These are phyloP conservation scores for Penicillium malachiteum DNA, from an alignment of 495 filamentous ascomycete genomes.

Conservation along the genomic window DNA sequence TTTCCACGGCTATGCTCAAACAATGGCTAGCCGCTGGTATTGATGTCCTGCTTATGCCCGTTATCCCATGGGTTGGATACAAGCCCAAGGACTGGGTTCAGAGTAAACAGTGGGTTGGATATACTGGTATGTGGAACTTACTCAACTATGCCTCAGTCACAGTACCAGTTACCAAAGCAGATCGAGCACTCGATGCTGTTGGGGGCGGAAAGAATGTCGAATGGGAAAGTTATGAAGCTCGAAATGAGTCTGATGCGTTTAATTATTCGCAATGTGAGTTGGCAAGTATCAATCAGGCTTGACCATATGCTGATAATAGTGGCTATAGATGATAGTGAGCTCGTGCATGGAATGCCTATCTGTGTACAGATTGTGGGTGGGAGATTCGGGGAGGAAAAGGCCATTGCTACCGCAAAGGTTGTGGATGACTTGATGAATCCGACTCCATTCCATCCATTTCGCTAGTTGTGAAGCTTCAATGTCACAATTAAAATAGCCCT, in stretches of 20 bases:
- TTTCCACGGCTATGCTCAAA: constrained; percentile 28
- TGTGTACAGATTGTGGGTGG: constrained; percentile 54
- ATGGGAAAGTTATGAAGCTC: constrained; percentile 27
- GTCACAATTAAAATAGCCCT: neutral
- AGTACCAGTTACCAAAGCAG: constrained; percentile 51
- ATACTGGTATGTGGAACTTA: constrained; percentile 66
- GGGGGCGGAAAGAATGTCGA: constrained; percentile 8
- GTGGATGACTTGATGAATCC: constrained; percentile 28
- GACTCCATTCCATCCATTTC: constrained; percentile 14
- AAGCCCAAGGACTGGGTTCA: constrained; percentile 45
- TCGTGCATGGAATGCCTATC: constrained; percentile 50
- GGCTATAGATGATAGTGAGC: constrained; percentile 36
- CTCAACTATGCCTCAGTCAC: constrained; percentile 61
- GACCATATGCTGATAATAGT: constrained; percentile 1
- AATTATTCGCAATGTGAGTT: constrained; percentile 36
- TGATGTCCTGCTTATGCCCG: constrained; percentile 64
- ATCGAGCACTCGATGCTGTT: constrained; percentile 28
- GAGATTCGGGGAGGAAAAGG: constrained; percentile 45
- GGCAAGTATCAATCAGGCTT: constrained; percentile 1
- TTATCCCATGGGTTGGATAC: constrained; percentile 52
- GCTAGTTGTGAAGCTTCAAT: neutral
- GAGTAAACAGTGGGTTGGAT: constrained; percentile 57
- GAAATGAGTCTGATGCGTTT: constrained; percentile 42
- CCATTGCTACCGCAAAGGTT: constrained; percentile 42
- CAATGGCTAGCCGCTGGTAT: constrained; percentile 56